Base-by-base conservation (phyloP, 2,329 filamentous ascomycete species). In the Fusarium ramigenum region DNA sequence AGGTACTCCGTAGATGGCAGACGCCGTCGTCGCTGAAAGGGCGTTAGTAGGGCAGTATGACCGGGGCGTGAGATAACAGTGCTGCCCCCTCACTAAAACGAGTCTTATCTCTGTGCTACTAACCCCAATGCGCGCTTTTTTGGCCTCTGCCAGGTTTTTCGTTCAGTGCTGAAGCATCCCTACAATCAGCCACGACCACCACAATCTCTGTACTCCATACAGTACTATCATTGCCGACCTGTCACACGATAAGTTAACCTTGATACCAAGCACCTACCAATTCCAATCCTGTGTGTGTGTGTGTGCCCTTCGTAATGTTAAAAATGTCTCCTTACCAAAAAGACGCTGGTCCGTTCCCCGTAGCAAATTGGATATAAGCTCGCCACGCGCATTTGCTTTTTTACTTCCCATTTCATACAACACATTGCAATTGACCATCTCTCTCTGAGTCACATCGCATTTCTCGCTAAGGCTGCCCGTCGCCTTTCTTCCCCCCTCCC, bases 11-110 rank as follows among this genome's bases (percentile, higher is more conserved):
- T 16, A 15, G 2, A 21, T 30, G 19, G 52, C 52, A 50, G 56
- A 59, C 56, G 25, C 30, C 32, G 36, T 11, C 14, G 32, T 44
- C 39, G 39, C 30, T 47, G 30, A 49, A 63, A 23, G 30, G 44
- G 39, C 59, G 36, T 37, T 50, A 62, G 40, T n/a, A 42, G 42
- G 54, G 49, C 43, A 43, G 46, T 57, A 46, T 50, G 54, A 71
- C 71, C 34, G 49, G 71, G 67, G 46, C 50, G 19, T 32, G 50
- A 73, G 72, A 74, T 74, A 75, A 74, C 68, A 70, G 72, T 63
- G 63, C 46, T 21, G n/a, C 19, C 61, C 68, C 36, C 19, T 52
- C 60, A 36, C 40, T 46, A 25, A 30, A 42, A 57, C 9, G 30
- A 32, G 49, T 44, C 65, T 69, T 69, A 72, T 67, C 70, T 66